Evolutionary conservation across 352 stramenopile species (phyloP), one percentile per base, ranked within the genome.

Genomic region (Globisporangium rhizosaccharum): DNA sequence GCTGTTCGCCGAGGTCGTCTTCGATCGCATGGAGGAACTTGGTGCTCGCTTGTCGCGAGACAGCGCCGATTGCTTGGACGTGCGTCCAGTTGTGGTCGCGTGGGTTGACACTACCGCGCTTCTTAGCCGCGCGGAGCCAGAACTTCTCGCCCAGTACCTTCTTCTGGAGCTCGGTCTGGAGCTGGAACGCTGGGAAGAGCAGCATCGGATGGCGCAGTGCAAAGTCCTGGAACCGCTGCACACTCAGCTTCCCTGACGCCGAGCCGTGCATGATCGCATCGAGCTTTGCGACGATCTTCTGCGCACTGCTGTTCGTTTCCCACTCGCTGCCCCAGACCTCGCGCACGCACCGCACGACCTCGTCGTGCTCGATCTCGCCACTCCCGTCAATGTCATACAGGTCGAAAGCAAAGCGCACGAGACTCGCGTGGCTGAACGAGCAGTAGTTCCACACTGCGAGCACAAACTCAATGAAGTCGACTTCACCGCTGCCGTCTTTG

Each of bases 391-490:
- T 56, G 39, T 92, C 79, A 62, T 92, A 92, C 9, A 92, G 63
- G 59, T 88, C 78, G 53, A 88, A 92, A 2, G 82, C 75, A 53
- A 87, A 92, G 11, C 70, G 71, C 52, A 88, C 72, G 41, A 91
- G 77, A 26, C 72, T 82, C 41, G 68, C 48, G 48, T 79, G 67
- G 41, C 62, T 85, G 59, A 88, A 88, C n/a, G 77, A 85, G 66
- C 80, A 90, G 53, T 88, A 88, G 64, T 90, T 87, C 80, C 78
- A 88, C 57, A 90, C 67, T n/a, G 76, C 70, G 53, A 88, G 54
- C 36, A 90, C 80, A 57, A 88, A 90, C 62, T 90, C 80, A 48
- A 88, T 64, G 50, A 87, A 90, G 64, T 90, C 75, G 28, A 90
- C 74, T 56, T 86, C 73, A 39, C 80, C 78, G 42, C 74, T 88